Evolutionary conservation across 2,329 filamentous ascomycete species (phyloP), one percentile per base, ranked within the genome.

Genomic region (Pyrenochaeta sp.): DNA sequence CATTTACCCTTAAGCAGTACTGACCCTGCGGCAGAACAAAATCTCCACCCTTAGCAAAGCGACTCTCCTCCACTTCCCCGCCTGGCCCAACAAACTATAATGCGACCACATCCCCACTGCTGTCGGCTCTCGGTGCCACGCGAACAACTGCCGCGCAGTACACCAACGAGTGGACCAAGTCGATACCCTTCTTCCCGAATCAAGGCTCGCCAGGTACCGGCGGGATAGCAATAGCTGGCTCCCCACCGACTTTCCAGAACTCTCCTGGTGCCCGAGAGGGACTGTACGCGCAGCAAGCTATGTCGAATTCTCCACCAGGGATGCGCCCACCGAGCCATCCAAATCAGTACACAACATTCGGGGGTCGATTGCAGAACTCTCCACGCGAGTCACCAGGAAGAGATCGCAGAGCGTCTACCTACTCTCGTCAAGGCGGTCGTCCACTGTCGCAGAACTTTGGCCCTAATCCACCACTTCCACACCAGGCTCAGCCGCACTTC

Each of bases 401-500:
- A 42, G 71, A 78, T 59, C 68, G 81, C 51, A 74, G 83, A 67
- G 77, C 80, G 23, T 84, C 84, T 40, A 81, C 83, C 76, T 82
- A 83, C 62, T 83, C 83, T 6, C 80, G 81, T 18, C 78, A 71
- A 17, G 68, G 68, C 12, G 63, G 75, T 43, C 70, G 77, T 11
- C 63, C 76, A 3, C 78, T 79, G 11, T 84, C 49, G 64, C 53
- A 75, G 75, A 54, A 78, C 18, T 82, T 84, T 23, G 72, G 52
- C 68, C 76, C 55, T 72, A 82, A 85, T 45, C 86, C 86, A n/a
- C 88, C 89, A 2, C 83, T 89, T 9, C 90, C 90, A 3, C 90
- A 93, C 69, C 85, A 91, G 54, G 83, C 87, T 1, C 90, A 93
- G 73, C 77, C 90, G 15, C 90, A 93, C 76, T 94, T 90, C 73